These are phyloP conservation scores for Colletotrichum magnum DNA, from an alignment of 2,329 filamentous ascomycete genomes.

Conservation along the genomic window DNA sequence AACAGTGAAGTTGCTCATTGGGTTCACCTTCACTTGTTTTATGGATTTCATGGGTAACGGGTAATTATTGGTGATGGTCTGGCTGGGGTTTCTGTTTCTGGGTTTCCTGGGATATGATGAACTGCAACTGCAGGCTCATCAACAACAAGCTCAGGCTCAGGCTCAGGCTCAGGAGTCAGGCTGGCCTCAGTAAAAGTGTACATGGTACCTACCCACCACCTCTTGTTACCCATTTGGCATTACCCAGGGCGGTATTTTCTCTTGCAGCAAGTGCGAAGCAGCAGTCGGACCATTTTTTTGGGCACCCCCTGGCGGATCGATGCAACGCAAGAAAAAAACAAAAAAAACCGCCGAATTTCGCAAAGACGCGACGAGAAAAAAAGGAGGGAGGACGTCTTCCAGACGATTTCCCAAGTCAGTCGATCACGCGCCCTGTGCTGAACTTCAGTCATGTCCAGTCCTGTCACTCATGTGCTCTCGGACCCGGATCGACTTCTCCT, in stretches of 20 bases:
- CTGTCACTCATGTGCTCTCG: background rate
- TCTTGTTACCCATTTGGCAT: too few species aligned
- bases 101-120: too few species aligned
- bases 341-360: slow-evolving; percentile 30
- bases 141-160: too few species aligned
- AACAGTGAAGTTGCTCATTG: slow-evolving; percentile 24
- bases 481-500: background rate
- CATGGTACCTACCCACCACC: background rate
- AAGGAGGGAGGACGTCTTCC: slow-evolving; percentile 21
- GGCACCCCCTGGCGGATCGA: slow-evolving; percentile 1
- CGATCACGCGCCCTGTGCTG: too few species aligned
- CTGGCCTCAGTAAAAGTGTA: too few species aligned
- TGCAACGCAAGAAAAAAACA: slow-evolving; percentile 19
- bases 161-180: too few species aligned
- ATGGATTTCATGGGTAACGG: background rate
- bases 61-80: too few species aligned
- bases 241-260: slow-evolving; percentile 19
- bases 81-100: too few species aligned
- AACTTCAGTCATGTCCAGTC: too few species aligned
- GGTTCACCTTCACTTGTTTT: slow-evolving; percentile 8
- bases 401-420: slow-evolving; percentile 28
- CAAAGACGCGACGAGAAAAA: slow-evolving; percentile 12
- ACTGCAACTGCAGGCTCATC: too few species aligned
- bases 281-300: slow-evolving; percentile 23
- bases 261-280: slow-evolving; percentile 16